Conservation (phyloP, 352 stramenopile species). For the Phytophthora boehmeriae region DNA sequence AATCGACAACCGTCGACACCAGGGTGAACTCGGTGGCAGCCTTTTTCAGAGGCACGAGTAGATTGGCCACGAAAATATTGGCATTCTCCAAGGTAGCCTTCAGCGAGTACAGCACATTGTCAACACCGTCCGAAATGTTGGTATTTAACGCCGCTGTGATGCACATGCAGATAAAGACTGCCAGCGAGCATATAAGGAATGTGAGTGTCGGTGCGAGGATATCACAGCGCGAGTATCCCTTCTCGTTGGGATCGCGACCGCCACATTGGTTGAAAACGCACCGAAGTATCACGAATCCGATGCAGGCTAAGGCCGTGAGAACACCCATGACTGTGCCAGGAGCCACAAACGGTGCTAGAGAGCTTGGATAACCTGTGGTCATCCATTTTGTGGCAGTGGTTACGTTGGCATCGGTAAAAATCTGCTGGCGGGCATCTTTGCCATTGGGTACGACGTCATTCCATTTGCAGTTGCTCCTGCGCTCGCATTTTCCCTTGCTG, state of each 20-base stretch:
- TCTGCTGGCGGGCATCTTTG: constrained; percentile 40
- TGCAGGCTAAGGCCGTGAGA: constrained; percentile 54
- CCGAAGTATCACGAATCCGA: constrained; percentile 70
- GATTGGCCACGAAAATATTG: constrained; percentile 73
- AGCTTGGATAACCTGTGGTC: constrained; percentile 65
- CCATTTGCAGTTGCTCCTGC: constrained; percentile 85
- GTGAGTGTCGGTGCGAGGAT: constrained; percentile 68
- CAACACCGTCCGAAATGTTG: constrained; percentile 75
- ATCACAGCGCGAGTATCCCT: constrained; percentile 82
- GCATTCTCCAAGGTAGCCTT: constrained; percentile 78
- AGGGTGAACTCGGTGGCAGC: constrained; percentile 47
- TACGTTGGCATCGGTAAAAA: constrained; percentile 66
- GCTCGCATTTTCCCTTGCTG: constrained; percentile 67
- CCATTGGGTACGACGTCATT: constrained; percentile 55
- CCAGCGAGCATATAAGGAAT: constrained; percentile 69
- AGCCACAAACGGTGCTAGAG: constrained; percentile 68
- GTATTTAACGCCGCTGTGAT: constrained; percentile 78
- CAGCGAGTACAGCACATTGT: constrained; percentile 66
- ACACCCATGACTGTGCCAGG: constrained; percentile 79
- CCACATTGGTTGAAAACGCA: constrained; percentile 86
- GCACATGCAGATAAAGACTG: constrained; percentile 84
- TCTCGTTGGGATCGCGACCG: constrained; percentile 71
- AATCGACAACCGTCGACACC: constrained; percentile 47
- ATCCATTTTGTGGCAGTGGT: constrained; percentile 70
- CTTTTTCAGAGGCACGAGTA: constrained; percentile 53